phyloP scores from a whole-genome alignment of 2,329 filamentous ascomycete species.

The Aureobasidium sp. region DNA sequence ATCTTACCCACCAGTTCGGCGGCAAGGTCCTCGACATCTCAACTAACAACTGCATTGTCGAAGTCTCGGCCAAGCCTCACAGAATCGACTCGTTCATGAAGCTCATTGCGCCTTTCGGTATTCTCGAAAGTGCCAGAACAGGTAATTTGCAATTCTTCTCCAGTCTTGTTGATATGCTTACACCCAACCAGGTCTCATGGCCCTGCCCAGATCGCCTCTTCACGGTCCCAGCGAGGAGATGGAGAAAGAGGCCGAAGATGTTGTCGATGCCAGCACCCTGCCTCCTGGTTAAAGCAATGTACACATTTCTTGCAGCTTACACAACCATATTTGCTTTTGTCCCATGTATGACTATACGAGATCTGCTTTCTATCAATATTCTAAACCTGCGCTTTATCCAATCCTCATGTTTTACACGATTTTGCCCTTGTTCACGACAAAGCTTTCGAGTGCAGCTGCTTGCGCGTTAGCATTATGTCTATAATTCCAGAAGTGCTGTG shows the following conservation, averaged over 20 bases:
- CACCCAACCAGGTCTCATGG: constrained; percentile 67
- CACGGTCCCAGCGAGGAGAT: constrained; percentile 58
- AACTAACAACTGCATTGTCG: constrained; percentile 97
- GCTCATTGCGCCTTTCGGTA: constrained; percentile 86
- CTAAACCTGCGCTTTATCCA: neutral
- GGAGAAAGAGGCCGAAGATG: constrained; percentile 83
- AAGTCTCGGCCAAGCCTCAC: constrained; percentile 85
- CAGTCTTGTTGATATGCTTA: constrained; percentile 16
- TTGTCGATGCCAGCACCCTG: constrained; percentile 88
- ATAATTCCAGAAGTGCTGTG: neutral
- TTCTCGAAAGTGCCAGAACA: constrained; percentile 89
- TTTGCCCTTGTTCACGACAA: constrained; percentile 88
- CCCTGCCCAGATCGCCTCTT: constrained; percentile 84
- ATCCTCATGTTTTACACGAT: constrained; percentile 36
- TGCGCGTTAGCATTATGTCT: constrained; percentile 14
- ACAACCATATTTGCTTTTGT: neutral
- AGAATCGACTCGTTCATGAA: constrained; percentile 98
- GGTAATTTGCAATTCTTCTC: constrained; percentile 36
- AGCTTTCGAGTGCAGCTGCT: constrained; percentile 68
- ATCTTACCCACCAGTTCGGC: constrained; percentile 93
- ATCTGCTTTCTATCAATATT: constrained; percentile 4
- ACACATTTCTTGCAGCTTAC: constrained; percentile 5
- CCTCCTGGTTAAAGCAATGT: constrained; percentile 64
- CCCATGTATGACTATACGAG: constrained; percentile 11
- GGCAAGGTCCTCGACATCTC: constrained; percentile 97